These are phyloP conservation scores for Glarea lozoyensis DNA, from an alignment of 495 filamentous ascomycete genomes.

Conservation along the genomic window DNA sequence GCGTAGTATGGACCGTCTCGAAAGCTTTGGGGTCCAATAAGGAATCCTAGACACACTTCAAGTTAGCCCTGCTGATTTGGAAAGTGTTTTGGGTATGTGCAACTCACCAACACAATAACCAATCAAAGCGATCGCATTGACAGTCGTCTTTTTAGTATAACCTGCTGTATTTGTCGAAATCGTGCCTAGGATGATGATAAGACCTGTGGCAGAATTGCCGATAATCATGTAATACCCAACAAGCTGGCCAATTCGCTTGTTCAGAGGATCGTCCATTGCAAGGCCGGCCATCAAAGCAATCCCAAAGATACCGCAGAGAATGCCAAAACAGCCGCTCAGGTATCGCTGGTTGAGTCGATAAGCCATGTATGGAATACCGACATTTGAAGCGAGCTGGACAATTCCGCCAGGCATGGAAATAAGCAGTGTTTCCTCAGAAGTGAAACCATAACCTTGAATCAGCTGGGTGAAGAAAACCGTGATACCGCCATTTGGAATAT, in stretches of 20 bases:
- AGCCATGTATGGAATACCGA: neutral
- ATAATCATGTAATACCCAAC: neutral
- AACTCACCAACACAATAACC: constrained; percentile 5
- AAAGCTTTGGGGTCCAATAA: neutral
- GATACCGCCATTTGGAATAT: neutral
- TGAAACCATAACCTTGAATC: neutral
- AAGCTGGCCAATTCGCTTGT: neutral
- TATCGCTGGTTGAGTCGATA: neutral
- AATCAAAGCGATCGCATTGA: neutral
- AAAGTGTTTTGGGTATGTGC: no score
- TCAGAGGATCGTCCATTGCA: neutral
- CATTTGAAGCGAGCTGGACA: neutral
- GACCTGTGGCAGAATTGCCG: neutral
- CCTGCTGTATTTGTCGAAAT: constrained; percentile 22
- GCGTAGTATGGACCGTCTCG: neutral
- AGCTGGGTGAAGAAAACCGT: neutral
- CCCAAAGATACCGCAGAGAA: neutral
- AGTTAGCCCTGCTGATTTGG: no score
- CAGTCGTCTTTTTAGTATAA: constrained; percentile 5
- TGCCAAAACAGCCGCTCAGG: neutral
- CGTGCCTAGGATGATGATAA: neutral
- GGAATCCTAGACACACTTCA: neutral
- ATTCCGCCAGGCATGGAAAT: neutral
- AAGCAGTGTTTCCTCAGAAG: neutral
- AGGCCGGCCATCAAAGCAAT: neutral